These are phyloP conservation scores for Pichia sp. DNA, from an alignment of 1,139 yeast genomes.

Conservation along the genomic window DNA sequence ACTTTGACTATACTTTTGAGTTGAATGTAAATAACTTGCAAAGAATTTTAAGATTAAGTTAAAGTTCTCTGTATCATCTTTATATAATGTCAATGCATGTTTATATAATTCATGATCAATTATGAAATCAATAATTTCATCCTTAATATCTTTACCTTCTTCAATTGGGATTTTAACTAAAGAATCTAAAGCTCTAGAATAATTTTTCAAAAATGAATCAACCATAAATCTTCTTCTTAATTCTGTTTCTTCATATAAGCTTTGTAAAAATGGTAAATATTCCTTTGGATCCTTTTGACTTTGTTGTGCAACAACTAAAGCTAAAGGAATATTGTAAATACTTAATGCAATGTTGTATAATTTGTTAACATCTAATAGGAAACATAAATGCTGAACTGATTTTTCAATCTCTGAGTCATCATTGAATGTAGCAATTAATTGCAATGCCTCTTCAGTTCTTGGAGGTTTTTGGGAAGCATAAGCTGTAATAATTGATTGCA, in stretches of 20 bases:
- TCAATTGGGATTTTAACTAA: conserved; percentile 41
- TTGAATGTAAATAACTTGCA: conserved; percentile 54
- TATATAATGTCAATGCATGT: conserved; percentile 57
- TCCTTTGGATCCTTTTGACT: conserved; percentile 98
- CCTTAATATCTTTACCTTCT: conserved; percentile 34
- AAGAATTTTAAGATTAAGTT: conserved; percentile 50
- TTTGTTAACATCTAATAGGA: conserved; percentile 81
- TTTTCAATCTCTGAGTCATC: conserved; percentile 50
- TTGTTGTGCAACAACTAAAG: conserved; percentile 85
- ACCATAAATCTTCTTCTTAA: conserved; percentile 67
- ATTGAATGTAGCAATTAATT: conserved; percentile 46
- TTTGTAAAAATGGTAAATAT: conserved; percentile 84
- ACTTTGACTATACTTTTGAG: conserved; percentile 60
- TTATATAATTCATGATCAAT: conserved; percentile 68
- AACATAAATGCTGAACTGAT: conserved; percentile 75
- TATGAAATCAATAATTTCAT: conserved; percentile 65
- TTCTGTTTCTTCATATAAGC: conserved; percentile 60
- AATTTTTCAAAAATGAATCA: conserved; percentile 68
- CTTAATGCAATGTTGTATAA: conserved; percentile 78
- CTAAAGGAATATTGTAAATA: conserved; percentile 71
- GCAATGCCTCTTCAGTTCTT: conserved; percentile 67
- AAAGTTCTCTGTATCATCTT: conserved; percentile 51
- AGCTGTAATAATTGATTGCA: conserved; percentile 82
- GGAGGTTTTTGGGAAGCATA: conserved; percentile 91
- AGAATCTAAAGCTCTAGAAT: conserved; percentile 62